Evolutionary conservation across 169 alveolate genomes (phyloP), one percentile per base, ranked within the genome.

Genomic region (Eimeria tenella): DNA sequence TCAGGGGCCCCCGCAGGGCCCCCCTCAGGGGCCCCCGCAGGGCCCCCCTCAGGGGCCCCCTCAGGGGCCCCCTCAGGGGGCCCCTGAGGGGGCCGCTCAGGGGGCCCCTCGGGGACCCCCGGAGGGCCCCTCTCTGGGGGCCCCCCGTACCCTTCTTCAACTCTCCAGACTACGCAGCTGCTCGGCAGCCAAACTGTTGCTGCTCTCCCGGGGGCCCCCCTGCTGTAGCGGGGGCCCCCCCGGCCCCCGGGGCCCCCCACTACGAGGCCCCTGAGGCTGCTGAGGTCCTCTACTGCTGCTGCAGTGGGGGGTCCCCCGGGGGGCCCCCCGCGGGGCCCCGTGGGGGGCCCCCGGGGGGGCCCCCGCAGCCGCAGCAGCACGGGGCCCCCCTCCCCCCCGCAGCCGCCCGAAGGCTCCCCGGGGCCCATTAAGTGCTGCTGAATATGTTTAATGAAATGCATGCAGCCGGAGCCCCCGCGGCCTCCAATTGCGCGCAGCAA

Each of bases 161-260:
- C 68, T 58, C 68, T 58, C 68, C 68, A 58, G 21, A 58, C 68
- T 58, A 58, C 68, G 68, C 68, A 58, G 68, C 68, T 58, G 68
- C 68, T 17, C 19, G 68, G 68, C 68, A 58, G 21, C 68, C 19
- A 10, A 58, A 58, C 19, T 17, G 19, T 17, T 13, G 68, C 68
- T 10, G 11, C 68, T 58, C 68, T 10, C 11, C 68, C 68, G 68
- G 21, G 68, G 21, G 21, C 19, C 68, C 68, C 68, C 19, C 21
- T 10, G 21, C 11, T 13, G 68, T 17, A 10, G 68, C 19, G 68
- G 11, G 21, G 68, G 19, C 68, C 68, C 68, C 68, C 68, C 1
- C 19, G 68, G 19, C 68, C 11, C 68, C 68, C 68, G 19, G 68
- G 68, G 68, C 21, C 68, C 68, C 68, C 68, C 68, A 10, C 11